A percentile compares a stretch with the other conserved stretches of the same genome.
phyloP scores from a whole-genome alignment of 768 basidiomycete species.

The Amanita polypyramis region DNA sequence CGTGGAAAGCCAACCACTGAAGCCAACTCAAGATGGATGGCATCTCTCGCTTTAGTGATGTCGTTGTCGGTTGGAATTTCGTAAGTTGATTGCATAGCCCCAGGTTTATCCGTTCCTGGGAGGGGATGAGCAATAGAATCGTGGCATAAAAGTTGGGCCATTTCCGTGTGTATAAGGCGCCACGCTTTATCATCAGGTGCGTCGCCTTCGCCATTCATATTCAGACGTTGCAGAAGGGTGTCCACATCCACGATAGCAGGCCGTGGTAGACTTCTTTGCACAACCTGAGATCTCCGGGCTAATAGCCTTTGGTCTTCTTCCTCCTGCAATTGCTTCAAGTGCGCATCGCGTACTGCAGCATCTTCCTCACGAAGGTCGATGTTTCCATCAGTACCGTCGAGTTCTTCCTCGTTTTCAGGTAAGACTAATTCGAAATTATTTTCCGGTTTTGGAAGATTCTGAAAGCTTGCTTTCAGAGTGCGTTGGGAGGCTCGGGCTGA shows the following conservation, averaged over 20 bases:
- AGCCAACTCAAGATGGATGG: constrained; percentile 77
- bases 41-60: constrained; percentile 55
- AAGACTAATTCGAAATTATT: constrained; percentile 96
- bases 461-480: constrained; percentile 73
- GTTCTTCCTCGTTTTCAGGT: constrained; percentile 79
- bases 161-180: constrained; percentile 64
- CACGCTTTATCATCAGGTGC: constrained; percentile 38
- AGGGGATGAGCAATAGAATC: constrained; percentile 83
- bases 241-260: constrained; percentile 75
- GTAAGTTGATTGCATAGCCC: constrained; percentile 60
- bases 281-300: constrained; percentile 72
- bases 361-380: constrained; percentile 53
- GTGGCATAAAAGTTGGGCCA: constrained; percentile 72
- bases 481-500: constrained; percentile 55
- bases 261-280: constrained; percentile 77
- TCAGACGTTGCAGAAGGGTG: constrained; percentile 49
- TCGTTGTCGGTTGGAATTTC: constrained; percentile 69
- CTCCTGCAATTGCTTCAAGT: constrained; percentile 50
- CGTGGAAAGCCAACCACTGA: constrained; percentile 74
- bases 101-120: constrained; percentile 75
- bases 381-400: constrained; percentile 28
- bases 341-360: constrained; percentile 84
- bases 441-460: constrained; percentile 80
- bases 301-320: constrained; percentile 72
- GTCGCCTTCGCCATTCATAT: constrained; percentile 33